Conservation (phyloP, 768 basidiomycete species). For the Basidioascus undulatus region DNA sequence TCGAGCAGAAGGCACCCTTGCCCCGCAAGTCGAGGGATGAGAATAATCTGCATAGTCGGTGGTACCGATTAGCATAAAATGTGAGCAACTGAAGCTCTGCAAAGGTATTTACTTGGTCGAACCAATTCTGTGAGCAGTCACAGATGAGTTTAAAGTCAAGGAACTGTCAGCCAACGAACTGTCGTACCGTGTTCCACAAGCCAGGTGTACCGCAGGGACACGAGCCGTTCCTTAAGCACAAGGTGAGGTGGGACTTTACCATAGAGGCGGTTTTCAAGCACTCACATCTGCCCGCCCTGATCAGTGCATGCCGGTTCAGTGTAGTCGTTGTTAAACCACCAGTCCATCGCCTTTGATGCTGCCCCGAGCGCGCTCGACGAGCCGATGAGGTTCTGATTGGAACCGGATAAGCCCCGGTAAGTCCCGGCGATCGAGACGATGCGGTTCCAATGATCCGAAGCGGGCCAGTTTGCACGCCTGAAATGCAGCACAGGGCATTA, state of each 20-base stretch:
- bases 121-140: too few species aligned
- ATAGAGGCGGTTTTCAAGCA: too few species aligned
- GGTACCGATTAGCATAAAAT: not conserved
- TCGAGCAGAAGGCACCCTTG: constrained; percentile 33
- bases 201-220: constrained; percentile 35
- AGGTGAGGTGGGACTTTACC: too few species aligned
- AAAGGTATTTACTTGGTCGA: constrained; percentile 22
- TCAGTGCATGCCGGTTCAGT: constrained; percentile 30
- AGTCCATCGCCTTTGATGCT: constrained; percentile 31
- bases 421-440: constrained; percentile 11
- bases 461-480: constrained; percentile 51
- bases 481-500: too few species aligned
- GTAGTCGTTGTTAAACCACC: constrained; percentile 40
- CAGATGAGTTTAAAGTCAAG: too few species aligned
- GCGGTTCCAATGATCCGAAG: constrained; percentile 28
- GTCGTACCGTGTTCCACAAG: constrained; percentile 35
- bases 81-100: constrained; percentile 12
- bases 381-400: constrained; percentile 1
- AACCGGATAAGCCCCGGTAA: not conserved
- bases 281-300: too few species aligned
- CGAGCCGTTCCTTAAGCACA: constrained; percentile 21
- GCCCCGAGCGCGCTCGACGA: constrained; percentile 19
- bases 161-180: too few species aligned
- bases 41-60: constrained; percentile 25
- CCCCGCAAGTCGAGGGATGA: constrained; percentile 34